phyloP scores from a whole-genome alignment of 176 grass and related monocot genomes.

The Triticum dicoccoides region DNA sequence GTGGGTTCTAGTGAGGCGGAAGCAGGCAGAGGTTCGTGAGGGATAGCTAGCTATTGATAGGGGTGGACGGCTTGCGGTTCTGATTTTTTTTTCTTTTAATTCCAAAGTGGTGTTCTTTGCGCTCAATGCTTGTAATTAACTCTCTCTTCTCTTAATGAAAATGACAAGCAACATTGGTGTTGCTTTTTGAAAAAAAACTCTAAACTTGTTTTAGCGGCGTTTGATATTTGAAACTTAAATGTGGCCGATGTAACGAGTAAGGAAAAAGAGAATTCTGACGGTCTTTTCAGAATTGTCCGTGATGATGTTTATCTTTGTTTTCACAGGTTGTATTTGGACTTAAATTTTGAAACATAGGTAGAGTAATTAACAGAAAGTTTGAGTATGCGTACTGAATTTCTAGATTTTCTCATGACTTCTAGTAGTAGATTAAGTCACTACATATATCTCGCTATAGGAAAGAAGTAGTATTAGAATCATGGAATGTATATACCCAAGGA shows the following conservation, averaged over 20 bases:
- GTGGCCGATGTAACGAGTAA: not conserved
- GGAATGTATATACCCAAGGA: not conserved
- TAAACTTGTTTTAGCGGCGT: not conserved
- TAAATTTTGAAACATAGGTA: not conserved
- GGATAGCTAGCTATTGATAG: no score
- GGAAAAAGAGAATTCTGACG: not conserved
- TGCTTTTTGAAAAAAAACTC: not conserved
- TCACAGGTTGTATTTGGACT: not conserved
- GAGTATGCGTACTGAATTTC: not conserved
- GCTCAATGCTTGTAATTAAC: no score
- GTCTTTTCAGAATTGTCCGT: not conserved
- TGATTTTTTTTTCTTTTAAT: no score
- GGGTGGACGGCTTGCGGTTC: no score
- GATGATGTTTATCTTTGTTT: not conserved
- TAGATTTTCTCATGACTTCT: not conserved
- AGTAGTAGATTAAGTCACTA: not conserved
- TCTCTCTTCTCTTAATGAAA: no score
- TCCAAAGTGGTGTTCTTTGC: no score
- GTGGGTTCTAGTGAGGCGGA: no score
- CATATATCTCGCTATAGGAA: not conserved
- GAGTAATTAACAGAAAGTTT: not conserved
- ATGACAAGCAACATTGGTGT: no score
- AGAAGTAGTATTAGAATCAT: not conserved
- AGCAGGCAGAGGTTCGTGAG: no score
- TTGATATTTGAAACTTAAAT: not conserved